Conservation (phyloP, 352 stramenopile genomes). For the Peronospora belbahrii region DNA sequence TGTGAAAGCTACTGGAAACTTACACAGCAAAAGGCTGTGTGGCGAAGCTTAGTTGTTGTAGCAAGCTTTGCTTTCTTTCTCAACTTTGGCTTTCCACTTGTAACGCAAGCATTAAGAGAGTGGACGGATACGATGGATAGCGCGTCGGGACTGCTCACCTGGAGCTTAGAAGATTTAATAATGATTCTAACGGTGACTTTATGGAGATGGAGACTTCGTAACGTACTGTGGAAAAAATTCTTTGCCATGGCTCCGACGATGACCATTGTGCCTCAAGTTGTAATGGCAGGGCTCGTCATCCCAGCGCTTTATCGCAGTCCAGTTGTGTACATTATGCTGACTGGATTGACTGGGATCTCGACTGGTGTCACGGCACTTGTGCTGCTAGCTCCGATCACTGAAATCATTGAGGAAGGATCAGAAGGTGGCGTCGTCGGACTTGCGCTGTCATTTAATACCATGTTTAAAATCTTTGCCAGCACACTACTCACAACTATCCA, state of each 20-base stretch:
- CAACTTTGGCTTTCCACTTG: slow-evolving; percentile 30
- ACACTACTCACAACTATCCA: slow-evolving; percentile 35
- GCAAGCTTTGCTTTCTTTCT: slow-evolving; percentile 43
- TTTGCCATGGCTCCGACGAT: slow-evolving; percentile 26
- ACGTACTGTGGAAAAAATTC: slow-evolving; percentile 32
- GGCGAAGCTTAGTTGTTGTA: slow-evolving; percentile 35
- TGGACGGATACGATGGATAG: slow-evolving; percentile 28
- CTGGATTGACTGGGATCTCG: slow-evolving; percentile 22
- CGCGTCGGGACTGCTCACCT: slow-evolving; percentile 19
- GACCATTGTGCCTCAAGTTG: slow-evolving; percentile 22
- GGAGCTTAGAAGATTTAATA: slow-evolving; percentile 24
- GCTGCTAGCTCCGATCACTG: slow-evolving; percentile 36
- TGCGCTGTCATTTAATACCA: slow-evolving; percentile 42
- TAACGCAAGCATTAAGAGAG: slow-evolving; percentile 19
- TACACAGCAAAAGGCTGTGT: slow-evolving; percentile 45
- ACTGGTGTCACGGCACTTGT: slow-evolving; percentile 28
- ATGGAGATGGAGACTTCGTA: slow-evolving; percentile 30
- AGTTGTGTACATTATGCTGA: slow-evolving; percentile 21
- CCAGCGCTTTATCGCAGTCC: slow-evolving; percentile 19
- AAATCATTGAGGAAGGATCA: slow-evolving; percentile 57
- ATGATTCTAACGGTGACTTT: slow-evolving; percentile 33
- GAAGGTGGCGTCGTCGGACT: slow-evolving; percentile 50
- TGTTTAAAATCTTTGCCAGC: slow-evolving; percentile 41
- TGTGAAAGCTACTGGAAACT: slow-evolving; percentile 51
- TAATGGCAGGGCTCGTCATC: slow-evolving; percentile 24